These are phyloP conservation scores for Avena atlantica DNA, from an alignment of 176 grass and related monocot genomes.

Conservation along the genomic window DNA sequence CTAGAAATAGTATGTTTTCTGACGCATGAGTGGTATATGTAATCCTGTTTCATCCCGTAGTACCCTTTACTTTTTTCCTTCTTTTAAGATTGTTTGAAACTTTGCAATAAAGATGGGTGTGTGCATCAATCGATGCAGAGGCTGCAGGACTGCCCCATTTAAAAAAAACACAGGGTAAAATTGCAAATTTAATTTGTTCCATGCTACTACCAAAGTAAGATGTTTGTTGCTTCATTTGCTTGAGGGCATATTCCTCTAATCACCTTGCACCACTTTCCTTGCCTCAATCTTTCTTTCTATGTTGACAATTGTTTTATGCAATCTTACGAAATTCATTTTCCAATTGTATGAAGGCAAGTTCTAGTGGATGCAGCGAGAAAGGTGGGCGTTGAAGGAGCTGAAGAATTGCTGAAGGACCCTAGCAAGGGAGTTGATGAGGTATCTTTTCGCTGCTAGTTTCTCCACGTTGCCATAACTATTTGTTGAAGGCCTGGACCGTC, in stretches of 20 bases:
- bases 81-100: too few relatives aligned
- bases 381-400: conserved; percentile 82
- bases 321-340: conserved; percentile 19
- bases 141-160: too few relatives aligned
- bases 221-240: conserved; percentile 33
- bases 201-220: neutral
- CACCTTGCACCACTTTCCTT: neutral
- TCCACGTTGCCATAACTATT: neutral
- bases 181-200: neutral
- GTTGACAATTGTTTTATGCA: neutral
- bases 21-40: too few relatives aligned
- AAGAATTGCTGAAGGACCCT: conserved; percentile 78
- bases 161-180: neutral
- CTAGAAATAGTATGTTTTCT: too few relatives aligned
- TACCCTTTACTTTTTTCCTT: too few relatives aligned
- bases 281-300: conserved; percentile 12
- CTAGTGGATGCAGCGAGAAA: conserved; percentile 87
- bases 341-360: conserved; percentile 69
- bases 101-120: too few relatives aligned
- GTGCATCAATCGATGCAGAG: too few relatives aligned
- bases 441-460: conserved; percentile 15
- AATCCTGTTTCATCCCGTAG: too few relatives aligned
- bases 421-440: conserved; percentile 77
- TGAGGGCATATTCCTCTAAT: neutral
- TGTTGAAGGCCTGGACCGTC: conserved; percentile 25